Base-by-base conservation (phyloP, 176 grass and related monocot species). In the Panicum miliaceum region DNA sequence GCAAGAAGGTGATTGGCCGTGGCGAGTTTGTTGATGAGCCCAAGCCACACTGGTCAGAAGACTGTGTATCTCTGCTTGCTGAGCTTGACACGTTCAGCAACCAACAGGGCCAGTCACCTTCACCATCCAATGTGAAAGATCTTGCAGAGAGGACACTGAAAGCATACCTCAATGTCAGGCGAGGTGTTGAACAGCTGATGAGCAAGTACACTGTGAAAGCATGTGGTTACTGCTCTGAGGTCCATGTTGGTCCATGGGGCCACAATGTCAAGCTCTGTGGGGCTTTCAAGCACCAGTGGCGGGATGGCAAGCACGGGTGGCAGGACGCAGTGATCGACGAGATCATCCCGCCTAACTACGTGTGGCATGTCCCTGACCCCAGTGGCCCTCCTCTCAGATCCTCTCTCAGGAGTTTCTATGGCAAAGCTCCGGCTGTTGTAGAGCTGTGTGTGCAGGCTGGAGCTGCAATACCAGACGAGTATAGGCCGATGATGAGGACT, bases 281-380 rank as follows among this genome's bases (percentile, higher is more conserved):
- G 23, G 93, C 93, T 68, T 98, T 93, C 91, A 98, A 95, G 85
- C 96, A 98, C 83, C 96, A 98, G 63, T 95, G 93, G 93, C 82
- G 91, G 22, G 93, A 98, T 1, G 96, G 96, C 25, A 98, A 98
- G 64, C 93, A 95, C 5, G 96, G 96, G 50, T 98, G 96, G 96
- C 96, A 98, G 73, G 96, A 98, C 15, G 89, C 93, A 3, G 92
- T 87, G 29, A 47, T 88, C 4, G 91, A 98, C 18, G 96, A 98
- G 91, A 91, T 98, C 53, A 82, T 95, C 46, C 96, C 91, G 0
- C 96, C 87, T 0, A 95, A 98, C 69, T 91, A 95, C 11, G 96
- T 93, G 52, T 95, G 93, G 92, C 96, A 98, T 86, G 75, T 93
- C 12, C 83, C 79, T 48, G 91, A 95, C 41, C 89, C 87, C 13